Evolutionary conservation across 2,329 filamentous ascomycete species (phyloP), one percentile per base, ranked within the genome.

Genomic region (Fusarium palustre): DNA sequence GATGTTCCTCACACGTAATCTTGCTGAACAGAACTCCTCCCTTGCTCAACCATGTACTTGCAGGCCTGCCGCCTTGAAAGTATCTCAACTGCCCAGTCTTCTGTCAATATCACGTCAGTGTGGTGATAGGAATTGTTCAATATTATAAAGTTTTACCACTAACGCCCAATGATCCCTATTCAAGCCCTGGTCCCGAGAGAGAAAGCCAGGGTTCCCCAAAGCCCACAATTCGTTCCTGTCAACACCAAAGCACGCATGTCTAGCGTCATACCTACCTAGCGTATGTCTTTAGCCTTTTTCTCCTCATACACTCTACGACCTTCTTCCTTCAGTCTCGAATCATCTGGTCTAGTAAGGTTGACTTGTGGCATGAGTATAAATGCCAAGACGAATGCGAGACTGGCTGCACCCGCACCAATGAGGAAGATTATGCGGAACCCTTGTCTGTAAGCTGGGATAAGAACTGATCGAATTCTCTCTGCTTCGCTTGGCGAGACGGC

Each of bases 351-450:
- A 13, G 72, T 53, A 25, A 82, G 69, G 25, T 81, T 77, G 2
- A 81, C 74, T 28, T 82, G 80, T 0, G 79, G 80, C 78, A 82
- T 81, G 48, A 82, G 58, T 0, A 79, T 60, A n/a, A 79, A 79
- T 0, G 80, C 78, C 8, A 82, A 45, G 1, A 81, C 47, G 33
- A 82, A 81, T 3, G 77, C 78, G 3, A 79, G 39, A 3, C 74
- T 76, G 3, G 79, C 78, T 16, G 82, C 57, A 2, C 74, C 73
- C 1, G 80, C 79, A 2, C 79, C 78, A 1, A 80, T 64, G 2
- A 80, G 60, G n/a, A 82, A 82, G 41, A 82, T 79, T 10, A 80
- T 69, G 4, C 79, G 74, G 28, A 82, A 82, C 2, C 74, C 78
- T 31, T 69, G 64, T 20, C 74, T 69, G 57, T 82, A 82, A 1